Base-by-base conservation (phyloP, 768 basidiomycete species). In the Lyophyllum decastes region DNA sequence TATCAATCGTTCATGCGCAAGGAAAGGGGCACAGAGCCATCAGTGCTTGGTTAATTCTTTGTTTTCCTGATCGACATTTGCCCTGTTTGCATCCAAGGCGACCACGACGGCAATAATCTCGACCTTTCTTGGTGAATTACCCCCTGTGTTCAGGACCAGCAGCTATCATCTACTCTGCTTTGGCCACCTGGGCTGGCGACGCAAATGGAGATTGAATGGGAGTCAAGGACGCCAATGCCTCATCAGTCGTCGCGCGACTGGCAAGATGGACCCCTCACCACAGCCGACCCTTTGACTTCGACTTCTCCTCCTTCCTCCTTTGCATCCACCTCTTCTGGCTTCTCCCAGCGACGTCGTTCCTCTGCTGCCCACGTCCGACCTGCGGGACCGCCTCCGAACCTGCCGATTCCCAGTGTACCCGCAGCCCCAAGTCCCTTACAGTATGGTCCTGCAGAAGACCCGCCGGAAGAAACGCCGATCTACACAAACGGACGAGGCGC, bases 331-430 rank as follows among this genome's bases (percentile, higher is more conserved):
- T 61, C 68, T 21, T 66, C 74, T 2, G 60, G 71, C 19, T 63
- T 79, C 54, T 70, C 75, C 51, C 79, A 82, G 59, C 84, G 88
- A 54, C 85, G 90, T 52, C 88, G 90, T 63, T 90, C 88, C 24
- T 84, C 86, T 53, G 86, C 82, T 55, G 81, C 84, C 12, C 80
- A 83, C 64, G 75, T 78, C 24, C 83, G 87, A 45, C 88, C 89
- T 6, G 82, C 86, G 38, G 85, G 75, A 2, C 90, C 90, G 19
- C 90, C 90, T 43, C 90, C 90, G 21, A 84, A 77, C 65, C 82
- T 85, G 63, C 90, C 90, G 49, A 91, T 92, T 57, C 90, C 90
- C 49, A 85, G 77, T 64, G 65, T 90, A 34, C 90, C 90, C 40
- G 62, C 69, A 17, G 62, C 71, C 27, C 65, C 71, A 27, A 56